A percentile compares a stretch with the other conserved stretches of the same genome.
Evolutionary conservation across 1,139 yeast genomes (phyloP).

Genomic region (Blastobotrys serpentis): DNA sequence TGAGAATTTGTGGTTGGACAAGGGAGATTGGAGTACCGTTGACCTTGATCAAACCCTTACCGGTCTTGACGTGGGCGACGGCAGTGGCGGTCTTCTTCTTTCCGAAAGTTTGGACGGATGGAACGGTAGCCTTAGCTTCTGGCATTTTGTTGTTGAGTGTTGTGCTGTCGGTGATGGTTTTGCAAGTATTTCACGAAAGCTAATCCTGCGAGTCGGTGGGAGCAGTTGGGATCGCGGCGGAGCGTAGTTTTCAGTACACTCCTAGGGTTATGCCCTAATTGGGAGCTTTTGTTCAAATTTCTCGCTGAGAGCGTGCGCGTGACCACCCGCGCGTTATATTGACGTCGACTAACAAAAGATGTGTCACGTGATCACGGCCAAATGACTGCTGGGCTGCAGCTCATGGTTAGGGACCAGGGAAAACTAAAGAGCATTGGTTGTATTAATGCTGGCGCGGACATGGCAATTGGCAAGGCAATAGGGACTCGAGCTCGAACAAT

Average conservation of each 20-base stretch:
- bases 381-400: too few species aligned
- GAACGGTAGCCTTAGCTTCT: constrained; percentile 16
- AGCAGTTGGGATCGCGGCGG: neutral
- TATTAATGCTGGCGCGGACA: too few species aligned
- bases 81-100: constrained; percentile 99
- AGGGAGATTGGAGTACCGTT: constrained; percentile 99
- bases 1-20: constrained; percentile 97
- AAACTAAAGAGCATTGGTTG: too few species aligned
- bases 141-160: constrained; percentile 15
- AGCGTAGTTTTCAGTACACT: constrained; percentile 3
- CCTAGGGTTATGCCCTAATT: constrained; percentile 10
- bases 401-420: too few species aligned
- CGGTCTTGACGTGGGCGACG: constrained; percentile 99
- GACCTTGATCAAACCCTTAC: constrained; percentile 98
- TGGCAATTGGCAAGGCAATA: too few species aligned
- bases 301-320: too few species aligned
- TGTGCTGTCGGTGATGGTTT: constrained; percentile 9
- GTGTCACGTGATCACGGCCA: too few species aligned
- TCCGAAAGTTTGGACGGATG: constrained; percentile 69
- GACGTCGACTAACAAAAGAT: too few species aligned
- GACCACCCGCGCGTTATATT: too few species aligned
- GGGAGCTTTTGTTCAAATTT: neutral
- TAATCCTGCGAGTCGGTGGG: neutral
- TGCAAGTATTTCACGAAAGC: constrained; percentile 6
- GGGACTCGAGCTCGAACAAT: too few species aligned